Evolutionary conservation across 2,329 filamentous ascomycete species (phyloP).

Genomic region (Seiridium cupressi): DNA sequence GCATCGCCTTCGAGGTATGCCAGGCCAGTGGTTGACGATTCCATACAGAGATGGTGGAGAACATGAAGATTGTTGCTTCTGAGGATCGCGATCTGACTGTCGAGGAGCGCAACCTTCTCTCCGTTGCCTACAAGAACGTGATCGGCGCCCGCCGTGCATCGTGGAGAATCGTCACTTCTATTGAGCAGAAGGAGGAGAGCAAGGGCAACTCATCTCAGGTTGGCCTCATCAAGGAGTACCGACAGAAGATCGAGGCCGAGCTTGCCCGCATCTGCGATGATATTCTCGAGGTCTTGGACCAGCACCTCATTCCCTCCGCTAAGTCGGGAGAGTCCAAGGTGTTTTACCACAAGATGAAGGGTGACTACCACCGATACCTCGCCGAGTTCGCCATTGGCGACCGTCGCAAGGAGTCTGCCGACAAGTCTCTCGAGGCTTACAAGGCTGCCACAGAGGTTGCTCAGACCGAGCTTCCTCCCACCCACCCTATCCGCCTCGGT

Average conservation of each 20-base stretch:
- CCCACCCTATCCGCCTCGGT: conserved; percentile 89
- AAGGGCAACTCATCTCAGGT: conserved; percentile 96
- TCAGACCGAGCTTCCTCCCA: conserved; percentile 83
- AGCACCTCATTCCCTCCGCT: conserved; percentile 91
- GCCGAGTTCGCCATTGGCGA: conserved; percentile 95
- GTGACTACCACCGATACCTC: conserved; percentile 98
- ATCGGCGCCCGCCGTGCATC: conserved; percentile 95
- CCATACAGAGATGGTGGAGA: conserved; percentile 91
- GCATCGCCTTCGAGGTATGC: not conserved
- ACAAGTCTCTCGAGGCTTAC: conserved; percentile 95
- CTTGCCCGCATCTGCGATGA: conserved; percentile 97
- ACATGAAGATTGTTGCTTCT: conserved; percentile 98
- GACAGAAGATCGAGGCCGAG: conserved; percentile 96
- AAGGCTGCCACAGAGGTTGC: conserved; percentile 90
- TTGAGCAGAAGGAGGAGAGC: conserved; percentile 99
- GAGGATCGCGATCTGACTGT: conserved; percentile 81
- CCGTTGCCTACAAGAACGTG: conserved; percentile 99
- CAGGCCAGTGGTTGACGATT: conserved; percentile 4
- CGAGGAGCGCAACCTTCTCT: conserved; percentile 96
- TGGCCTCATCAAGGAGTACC: conserved; percentile 93
- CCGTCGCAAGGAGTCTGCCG: conserved; percentile 91
- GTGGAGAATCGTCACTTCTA: conserved; percentile 97
- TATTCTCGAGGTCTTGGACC: conserved; percentile 90
- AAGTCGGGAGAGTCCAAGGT: conserved; percentile 98
- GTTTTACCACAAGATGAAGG: conserved; percentile 99